These are phyloP conservation scores for Prunus mongolica DNA, from an alignment of 306 rosid genomes.

Conservation along the genomic window DNA sequence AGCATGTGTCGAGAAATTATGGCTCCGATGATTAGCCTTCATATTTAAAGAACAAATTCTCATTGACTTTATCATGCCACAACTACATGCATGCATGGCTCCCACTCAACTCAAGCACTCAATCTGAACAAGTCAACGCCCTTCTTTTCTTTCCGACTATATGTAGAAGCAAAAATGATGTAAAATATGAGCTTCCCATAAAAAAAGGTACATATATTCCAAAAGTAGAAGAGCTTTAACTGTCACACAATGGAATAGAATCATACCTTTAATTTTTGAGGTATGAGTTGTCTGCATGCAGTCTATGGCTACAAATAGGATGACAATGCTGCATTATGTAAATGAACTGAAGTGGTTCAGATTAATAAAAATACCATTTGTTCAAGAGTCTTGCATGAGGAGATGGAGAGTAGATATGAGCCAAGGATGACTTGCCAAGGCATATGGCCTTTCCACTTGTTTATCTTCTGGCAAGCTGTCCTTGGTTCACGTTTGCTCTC, in stretches of 20 bases:
- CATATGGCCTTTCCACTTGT: no score
- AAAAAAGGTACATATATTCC: no score
- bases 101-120: neutral
- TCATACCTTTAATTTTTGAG: no score
- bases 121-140: neutral
- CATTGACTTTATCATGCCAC: neutral
- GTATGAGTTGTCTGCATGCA: no score
- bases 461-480: conserved; percentile 26
- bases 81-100: neutral
- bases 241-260: no score
- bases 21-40: neutral
- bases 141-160: neutral
- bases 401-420: neutral
- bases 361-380: neutral
- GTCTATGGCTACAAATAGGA: neutral
- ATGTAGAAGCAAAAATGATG: no score
- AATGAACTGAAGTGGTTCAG: no score
- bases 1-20: neutral
- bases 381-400: neutral
- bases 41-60: neutral
- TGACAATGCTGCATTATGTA: neutral
- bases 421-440: conserved; percentile 31
- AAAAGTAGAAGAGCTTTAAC: no score
- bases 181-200: no score
- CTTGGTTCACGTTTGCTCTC: neutral